A percentile compares a stretch with the other conserved stretches of the same genome.
Evolutionary conservation across 805 yeast species (phyloP).

Genomic region (Clavispora phyllophila): DNA sequence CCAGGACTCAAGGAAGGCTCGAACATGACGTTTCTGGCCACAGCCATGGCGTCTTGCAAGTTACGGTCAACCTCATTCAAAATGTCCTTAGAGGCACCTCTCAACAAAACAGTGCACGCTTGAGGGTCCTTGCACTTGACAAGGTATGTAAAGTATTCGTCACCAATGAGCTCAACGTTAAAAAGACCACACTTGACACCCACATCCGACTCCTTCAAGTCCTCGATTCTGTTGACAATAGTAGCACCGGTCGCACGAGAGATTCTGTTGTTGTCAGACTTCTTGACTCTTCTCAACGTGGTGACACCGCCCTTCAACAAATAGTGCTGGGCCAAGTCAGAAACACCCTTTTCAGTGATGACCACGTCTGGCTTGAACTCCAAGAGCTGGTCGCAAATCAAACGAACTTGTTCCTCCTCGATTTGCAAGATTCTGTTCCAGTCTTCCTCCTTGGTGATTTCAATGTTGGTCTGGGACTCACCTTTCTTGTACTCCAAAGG

Average conservation of each 20-base stretch:
- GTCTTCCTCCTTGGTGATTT: conserved; percentile 91
- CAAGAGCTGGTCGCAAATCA: conserved; percentile 79
- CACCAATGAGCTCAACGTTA: conserved; percentile 93
- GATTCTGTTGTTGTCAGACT: conserved; percentile 93
- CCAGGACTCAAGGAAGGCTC: conserved; percentile 97
- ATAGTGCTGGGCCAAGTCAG: conserved; percentile 96
- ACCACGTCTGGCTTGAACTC: conserved; percentile 89
- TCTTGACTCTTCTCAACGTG: conserved; percentile 89
- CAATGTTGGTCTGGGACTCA: conserved; percentile 97
- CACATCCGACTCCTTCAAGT: conserved; percentile 82
- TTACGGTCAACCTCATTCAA: conserved; percentile 95
- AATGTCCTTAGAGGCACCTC: conserved; percentile 97
- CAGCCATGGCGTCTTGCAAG: conserved; percentile 98
- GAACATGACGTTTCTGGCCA: conserved; percentile 87
- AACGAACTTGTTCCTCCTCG: conserved; percentile 94
- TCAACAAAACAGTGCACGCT: conserved; percentile 87
- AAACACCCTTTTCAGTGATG: conserved; percentile 96
- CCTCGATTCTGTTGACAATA: conserved; percentile 92
- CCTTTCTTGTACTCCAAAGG: conserved; percentile 98
- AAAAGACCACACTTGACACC: conserved; percentile 88
- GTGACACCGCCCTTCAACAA: conserved; percentile 89
- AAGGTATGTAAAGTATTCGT: conserved; percentile 88
- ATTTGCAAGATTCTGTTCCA: conserved; percentile 94
- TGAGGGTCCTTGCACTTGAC: conserved; percentile 78
- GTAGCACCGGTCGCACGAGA: conserved; percentile 98